Percentiles rank a stretch among this genome's conserved stretches.
Conservation (phyloP, 108 stramenopile genomes). For the Mediolabrus comicus region DNA sequence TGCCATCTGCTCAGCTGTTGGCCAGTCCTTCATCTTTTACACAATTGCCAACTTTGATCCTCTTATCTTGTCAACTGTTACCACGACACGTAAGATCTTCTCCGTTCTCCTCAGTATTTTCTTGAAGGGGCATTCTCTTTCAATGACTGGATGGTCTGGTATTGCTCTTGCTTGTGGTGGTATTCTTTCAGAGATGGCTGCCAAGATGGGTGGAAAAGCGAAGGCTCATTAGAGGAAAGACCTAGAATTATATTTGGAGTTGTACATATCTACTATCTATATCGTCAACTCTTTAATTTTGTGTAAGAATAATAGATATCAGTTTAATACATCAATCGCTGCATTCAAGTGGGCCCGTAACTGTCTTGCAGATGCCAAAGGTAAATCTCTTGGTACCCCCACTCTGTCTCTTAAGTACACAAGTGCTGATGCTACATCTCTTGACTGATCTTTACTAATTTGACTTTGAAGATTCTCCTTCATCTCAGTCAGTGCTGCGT, state of each 20-base stretch:
- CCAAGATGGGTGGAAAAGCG: slow-evolving; percentile 57
- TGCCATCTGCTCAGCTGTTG: slow-evolving; percentile 91
- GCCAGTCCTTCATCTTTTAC: slow-evolving; percentile 99
- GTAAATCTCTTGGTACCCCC: slow-evolving; percentile 80
- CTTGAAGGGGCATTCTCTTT: slow-evolving; percentile 88
- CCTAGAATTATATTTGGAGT: not conserved
- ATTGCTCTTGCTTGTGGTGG: slow-evolving; percentile 84
- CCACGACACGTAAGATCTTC: slow-evolving; percentile 98
- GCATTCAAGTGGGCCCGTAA: slow-evolving; percentile 82
- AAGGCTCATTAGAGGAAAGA: slow-evolving; percentile 43
- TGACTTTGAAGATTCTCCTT: slow-evolving; percentile 35
- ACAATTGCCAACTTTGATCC: slow-evolving; percentile 98
- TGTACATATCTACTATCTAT: not conserved
- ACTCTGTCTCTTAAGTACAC: slow-evolving; percentile 78
- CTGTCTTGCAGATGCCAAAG: slow-evolving; percentile 72
- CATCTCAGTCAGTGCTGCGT: slow-evolving; percentile 30
- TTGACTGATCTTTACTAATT: slow-evolving; percentile 41
- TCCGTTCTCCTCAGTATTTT: slow-evolving; percentile 92
- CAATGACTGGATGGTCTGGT: slow-evolving; percentile 85
- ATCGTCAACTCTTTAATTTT: not conserved
- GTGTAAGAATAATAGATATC: not conserved
- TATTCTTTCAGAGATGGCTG: slow-evolving; percentile 83
- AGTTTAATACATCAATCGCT: slow-evolving; percentile 58
- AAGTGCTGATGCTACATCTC: slow-evolving; percentile 60
- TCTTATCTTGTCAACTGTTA: slow-evolving; percentile 93